These are phyloP conservation scores for Cryphonectria parasitica DNA, from an alignment of 2,329 filamentous ascomycete genomes.

Conservation along the genomic window DNA sequence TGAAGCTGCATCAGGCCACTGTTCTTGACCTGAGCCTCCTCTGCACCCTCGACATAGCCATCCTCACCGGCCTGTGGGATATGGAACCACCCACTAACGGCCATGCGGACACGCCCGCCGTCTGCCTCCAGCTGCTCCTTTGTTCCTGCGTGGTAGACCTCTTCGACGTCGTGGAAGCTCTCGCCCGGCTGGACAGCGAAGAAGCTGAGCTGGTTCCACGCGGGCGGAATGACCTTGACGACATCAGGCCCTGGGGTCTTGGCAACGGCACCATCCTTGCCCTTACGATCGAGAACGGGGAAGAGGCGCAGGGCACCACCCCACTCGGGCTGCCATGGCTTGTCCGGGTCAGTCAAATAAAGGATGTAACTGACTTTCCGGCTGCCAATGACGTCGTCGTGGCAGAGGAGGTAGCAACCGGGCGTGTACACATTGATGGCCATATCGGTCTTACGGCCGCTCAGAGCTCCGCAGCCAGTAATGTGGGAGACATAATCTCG, in stretches of 20 bases:
- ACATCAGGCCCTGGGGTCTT: conserved; percentile 80
- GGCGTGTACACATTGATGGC: conserved; percentile 98
- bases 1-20: conserved; percentile 93
- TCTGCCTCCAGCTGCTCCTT: conserved; percentile 67
- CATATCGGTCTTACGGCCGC: conserved; percentile 96
- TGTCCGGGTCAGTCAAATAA: conserved; percentile 91
- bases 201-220: conserved; percentile 97
- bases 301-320: conserved; percentile 90
- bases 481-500: conserved; percentile 86
- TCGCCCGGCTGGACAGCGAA: conserved; percentile 98
- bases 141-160: conserved; percentile 78
- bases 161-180: conserved; percentile 98
- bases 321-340: conserved; percentile 88
- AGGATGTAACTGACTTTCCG: conserved; percentile 95
- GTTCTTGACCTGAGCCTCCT: conserved; percentile 85
- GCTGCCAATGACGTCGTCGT: conserved; percentile 99
- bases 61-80: conserved; percentile 95
- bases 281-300: conserved; percentile 67
- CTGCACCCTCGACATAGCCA: conserved; percentile 84
- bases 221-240: conserved; percentile 83
- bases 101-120: conserved; percentile 86
- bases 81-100: conserved; percentile 98
- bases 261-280: conserved; percentile 73
- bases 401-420: conserved; percentile 92
- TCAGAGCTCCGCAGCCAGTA: conserved; percentile 83